These are phyloP conservation scores for Debaryomyces psychrophilus DNA, from an alignment of 1,139 yeast genomes.

Conservation along the genomic window DNA sequence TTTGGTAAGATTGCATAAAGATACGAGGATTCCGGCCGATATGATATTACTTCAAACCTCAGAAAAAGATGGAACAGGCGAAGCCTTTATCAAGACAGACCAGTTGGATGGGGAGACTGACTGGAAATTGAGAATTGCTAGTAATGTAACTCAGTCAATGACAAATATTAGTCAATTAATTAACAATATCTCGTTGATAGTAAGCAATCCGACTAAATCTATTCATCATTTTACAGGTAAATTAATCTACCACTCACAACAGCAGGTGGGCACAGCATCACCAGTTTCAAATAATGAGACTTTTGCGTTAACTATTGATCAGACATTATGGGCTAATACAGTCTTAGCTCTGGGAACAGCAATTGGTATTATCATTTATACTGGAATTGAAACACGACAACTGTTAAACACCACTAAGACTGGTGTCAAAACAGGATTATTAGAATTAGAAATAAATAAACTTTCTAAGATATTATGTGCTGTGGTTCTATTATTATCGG, in stretches of 20 bases:
- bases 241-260: constrained; percentile 47
- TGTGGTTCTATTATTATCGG: constrained; percentile 78
- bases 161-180: constrained; percentile 39
- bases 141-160: constrained; percentile 66
- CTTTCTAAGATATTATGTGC: constrained; percentile 86
- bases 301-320: constrained; percentile 79
- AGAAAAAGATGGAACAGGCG: constrained; percentile 70
- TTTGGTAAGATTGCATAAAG: constrained; percentile 78
- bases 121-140: constrained; percentile 90
- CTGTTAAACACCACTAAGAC: constrained; percentile 88
- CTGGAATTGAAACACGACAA: constrained; percentile 93
- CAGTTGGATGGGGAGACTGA: constrained; percentile 99
- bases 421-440: constrained; percentile 87
- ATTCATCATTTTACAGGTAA: constrained; percentile 84
- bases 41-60: constrained; percentile 82
- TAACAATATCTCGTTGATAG: constrained; percentile 56
- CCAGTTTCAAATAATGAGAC: constrained; percentile 46
- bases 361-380: constrained; percentile 82
- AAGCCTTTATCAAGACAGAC: constrained; percentile 92
- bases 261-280: constrained; percentile 23
- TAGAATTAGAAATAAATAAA: constrained; percentile 88
- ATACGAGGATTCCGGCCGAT: constrained; percentile 90
- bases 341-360: constrained; percentile 94
- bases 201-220: constrained; percentile 78
- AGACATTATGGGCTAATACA: constrained; percentile 97